Evolutionary conservation across 2,329 filamentous ascomycete species (phyloP).

Genomic region (Fusarium sp.): DNA sequence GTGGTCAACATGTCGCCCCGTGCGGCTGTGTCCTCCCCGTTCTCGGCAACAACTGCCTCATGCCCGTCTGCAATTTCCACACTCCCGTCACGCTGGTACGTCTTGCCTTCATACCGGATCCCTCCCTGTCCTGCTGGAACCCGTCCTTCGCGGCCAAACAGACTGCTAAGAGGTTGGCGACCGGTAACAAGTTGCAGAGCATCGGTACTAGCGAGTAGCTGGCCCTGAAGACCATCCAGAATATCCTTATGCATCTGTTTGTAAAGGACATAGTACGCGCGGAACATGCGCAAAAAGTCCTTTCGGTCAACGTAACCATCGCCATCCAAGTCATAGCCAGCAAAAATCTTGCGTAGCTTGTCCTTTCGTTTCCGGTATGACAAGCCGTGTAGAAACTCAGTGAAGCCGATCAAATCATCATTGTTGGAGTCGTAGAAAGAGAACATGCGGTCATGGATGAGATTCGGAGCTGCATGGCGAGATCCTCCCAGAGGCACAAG

Average conservation of each 20-base stretch:
- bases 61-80: conserved; percentile 71
- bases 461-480: conserved; percentile 82
- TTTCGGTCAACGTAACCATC: conserved; percentile 88
- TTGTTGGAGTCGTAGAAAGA: conserved; percentile 93
- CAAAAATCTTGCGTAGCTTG: conserved; percentile 80
- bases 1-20: conserved; percentile 71
- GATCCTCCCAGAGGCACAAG: conserved; percentile 88
- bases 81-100: conserved; percentile 71
- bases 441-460: conserved; percentile 97
- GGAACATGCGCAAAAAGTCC: conserved; percentile 91
- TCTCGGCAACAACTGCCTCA: conserved; percentile 67
- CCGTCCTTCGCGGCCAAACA: conserved; percentile 78
- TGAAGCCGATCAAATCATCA: conserved; percentile 90
- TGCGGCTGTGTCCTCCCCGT: conserved; percentile 69
- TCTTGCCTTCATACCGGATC: conserved; percentile 73
- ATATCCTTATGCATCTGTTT: conserved; percentile 91
- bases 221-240: conserved; percentile 80
- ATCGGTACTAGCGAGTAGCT: conserved; percentile 79
- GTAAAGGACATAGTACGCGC: conserved; percentile 91
- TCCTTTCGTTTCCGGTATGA: conserved; percentile 77
- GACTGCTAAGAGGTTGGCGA: conserved; percentile 79
- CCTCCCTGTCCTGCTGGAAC: conserved; percentile 73
- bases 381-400: conserved; percentile 89
- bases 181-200: conserved; percentile 81
- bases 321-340: conserved; percentile 89